Base-by-base conservation (phyloP, 768 basidiomycete genomes). In the Mycena galopus region DNA sequence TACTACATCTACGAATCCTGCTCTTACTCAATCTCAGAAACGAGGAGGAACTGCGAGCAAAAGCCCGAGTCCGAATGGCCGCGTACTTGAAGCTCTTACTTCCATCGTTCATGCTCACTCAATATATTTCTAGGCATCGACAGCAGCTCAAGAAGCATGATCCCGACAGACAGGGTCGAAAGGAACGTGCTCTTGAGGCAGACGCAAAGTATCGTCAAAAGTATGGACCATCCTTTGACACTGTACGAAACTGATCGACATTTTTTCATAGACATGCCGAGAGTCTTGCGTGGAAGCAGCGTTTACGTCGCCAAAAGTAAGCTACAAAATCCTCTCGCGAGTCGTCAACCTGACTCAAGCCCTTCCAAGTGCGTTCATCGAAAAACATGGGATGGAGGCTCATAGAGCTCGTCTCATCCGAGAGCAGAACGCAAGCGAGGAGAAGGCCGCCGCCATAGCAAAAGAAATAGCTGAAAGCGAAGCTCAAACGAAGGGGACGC, bases 1-100 rank as follows among this genome's bases (percentile, higher is more conserved):
- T 9, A 51, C 5, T 16, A 14, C 11, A 42, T 61, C 5, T 37
- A 42, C 23, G 37, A 35, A 63, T 14, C 3, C 30, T 11, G 25
- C 4, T 33, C 29, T 51, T 29, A 64, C 23, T 61, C n/a, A 33
- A 16, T 32, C 47, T 14, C 23, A 64, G 47, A 17, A 64, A 64
- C 25, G 62, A 64, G 11, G 62, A 64, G n/a, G 30, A 33, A 51
- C 21, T 50, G 32, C 17, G 62, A 1, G 62, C 51, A 37, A 64
- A 64, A 12, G 62, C 47, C 25, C 44, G 32, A 23, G 7, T 51
- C 1, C 30, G 47, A 23, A 64, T 64, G 62, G 47, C 47, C 0
- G 62, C 62, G 62, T 64, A n/a, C n/a, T 23, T 37, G 33, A 35
- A 33, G 9, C 0, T 25, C 4, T 47, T 23, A 2, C 16, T 27